phyloP scores from a whole-genome alignment of 192 early-diverging fungal genomes.

The Neocallimastix lanati region DNA sequence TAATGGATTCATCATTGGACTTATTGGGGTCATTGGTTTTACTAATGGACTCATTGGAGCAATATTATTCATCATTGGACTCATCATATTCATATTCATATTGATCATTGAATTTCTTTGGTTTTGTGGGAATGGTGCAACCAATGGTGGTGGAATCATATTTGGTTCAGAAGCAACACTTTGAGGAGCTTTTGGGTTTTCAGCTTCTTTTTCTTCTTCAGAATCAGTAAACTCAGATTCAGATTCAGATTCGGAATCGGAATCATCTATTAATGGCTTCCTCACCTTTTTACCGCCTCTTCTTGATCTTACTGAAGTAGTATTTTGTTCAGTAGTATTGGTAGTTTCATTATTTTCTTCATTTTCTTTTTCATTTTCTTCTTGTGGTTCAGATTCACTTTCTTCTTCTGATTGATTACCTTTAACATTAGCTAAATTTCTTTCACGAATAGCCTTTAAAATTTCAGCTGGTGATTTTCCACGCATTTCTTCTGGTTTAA shows the following conservation, averaged over 20 bases:
- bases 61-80: not conserved
- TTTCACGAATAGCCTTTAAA: not conserved
- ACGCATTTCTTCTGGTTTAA: not conserved
- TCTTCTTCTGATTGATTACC: not conserved
- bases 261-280: not conserved
- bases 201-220: not conserved
- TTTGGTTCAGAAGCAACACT: not conserved
- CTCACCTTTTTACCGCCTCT: not conserved
- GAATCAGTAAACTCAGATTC: not conserved
- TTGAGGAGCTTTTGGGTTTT: not conserved
- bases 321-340: too few relatives aligned
- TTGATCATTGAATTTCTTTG: too few relatives aligned
- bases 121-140: not conserved
- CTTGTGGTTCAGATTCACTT: not conserved
- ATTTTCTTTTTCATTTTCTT: not conserved
- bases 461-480: not conserved
- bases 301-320: not conserved
- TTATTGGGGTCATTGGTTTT: not conserved
- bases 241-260: not conserved
- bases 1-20: not conserved
- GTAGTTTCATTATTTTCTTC: too few relatives aligned
- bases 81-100: not conserved
- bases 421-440: not conserved
- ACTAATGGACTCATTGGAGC: not conserved
- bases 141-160: not conserved